Evolutionary conservation across 2,329 filamentous ascomycete species (phyloP), one percentile per base, ranked within the genome.

Genomic region (Cordyceps fumosorosea): DNA sequence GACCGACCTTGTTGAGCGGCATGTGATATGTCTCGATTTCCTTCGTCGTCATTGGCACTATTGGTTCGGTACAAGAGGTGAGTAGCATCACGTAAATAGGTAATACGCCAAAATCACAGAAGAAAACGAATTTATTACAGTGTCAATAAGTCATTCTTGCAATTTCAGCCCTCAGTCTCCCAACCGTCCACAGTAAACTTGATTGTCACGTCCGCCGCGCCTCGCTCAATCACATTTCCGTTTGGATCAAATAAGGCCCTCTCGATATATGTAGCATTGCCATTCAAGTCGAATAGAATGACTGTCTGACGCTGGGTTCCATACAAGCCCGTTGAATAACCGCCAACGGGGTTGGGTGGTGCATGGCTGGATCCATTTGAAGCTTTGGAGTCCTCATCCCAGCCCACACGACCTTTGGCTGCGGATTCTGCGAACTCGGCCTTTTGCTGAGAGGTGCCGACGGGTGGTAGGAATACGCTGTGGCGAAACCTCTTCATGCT

Each of bases 231-330:
- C 2, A 76, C 70, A 57, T 84, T 81, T 10, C 85, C 85, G 54
- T 84, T 77, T 0, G 75, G 74, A 68, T 88, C 84, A 77, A 80
- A 88, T 48, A 88, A 72, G 5, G 84, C 81, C 42, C 85, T 76
- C 73, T 88, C 85, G 34, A 78, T 77, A 67, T 83, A 85, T 0
- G 79, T 82, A 20, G 86, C 82, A 42, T 84, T 84, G 3, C 85
- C 85, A 3, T 86, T 78, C 81, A 82, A 85, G 66, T 86, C 84
- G 7, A 88, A 81, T 51, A 87, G 72, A 16, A 88, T 72, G 16
- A 87, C 74, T 0, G 85, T 88, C 74, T 88, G 85, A 44, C 85
- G 75, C 72, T 88, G 85, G 5, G 85, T 88, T 4, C 85, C 85
- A 67, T 88, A 88, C 65, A 85, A 75, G 1, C 85, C 85, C 5